Evolutionary conservation across 805 yeast genomes (phyloP).

Genomic region (Millerozyma acaciae): DNA sequence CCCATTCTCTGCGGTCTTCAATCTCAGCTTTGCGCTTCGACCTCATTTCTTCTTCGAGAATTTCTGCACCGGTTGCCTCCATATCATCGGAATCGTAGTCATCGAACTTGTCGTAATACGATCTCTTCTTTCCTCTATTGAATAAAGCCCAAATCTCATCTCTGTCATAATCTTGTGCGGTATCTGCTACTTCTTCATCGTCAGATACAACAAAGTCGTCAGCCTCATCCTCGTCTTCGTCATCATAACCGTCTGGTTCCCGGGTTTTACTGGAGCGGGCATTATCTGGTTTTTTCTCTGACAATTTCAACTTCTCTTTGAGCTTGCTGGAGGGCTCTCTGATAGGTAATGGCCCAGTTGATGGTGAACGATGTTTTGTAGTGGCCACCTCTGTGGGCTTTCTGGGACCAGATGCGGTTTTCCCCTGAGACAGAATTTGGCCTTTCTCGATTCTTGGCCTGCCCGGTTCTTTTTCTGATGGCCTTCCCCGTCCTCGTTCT

Average conservation of each 20-base stretch:
- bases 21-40: slow-evolving; percentile 64
- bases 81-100: slow-evolving; percentile 63
- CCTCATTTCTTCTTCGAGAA: slow-evolving; percentile 73
- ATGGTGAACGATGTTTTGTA: neutral
- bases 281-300: neutral
- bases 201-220: slow-evolving; percentile 55
- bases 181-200: slow-evolving; percentile 42
- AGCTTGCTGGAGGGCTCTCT: slow-evolving; percentile 60
- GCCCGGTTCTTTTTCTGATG: neutral
- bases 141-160: slow-evolving; percentile 90
- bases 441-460: neutral
- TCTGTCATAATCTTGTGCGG: slow-evolving; percentile 58
- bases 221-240: slow-evolving; percentile 28
- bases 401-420: slow-evolving; percentile 1
- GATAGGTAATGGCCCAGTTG: slow-evolving; percentile 33
- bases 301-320: slow-evolving; percentile 37
- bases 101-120: slow-evolving; percentile 39
- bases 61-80: slow-evolving; percentile 94
- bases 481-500: neutral
- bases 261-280: neutral
- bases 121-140: slow-evolving; percentile 57
- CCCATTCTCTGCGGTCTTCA: slow-evolving; percentile 75
- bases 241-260: slow-evolving; percentile 7
- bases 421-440: slow-evolving; percentile 2
- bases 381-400: neutral